phyloP scores from a whole-genome alignment of 1,284 basidiomycete genomes.

The Athelia psychrophila region DNA sequence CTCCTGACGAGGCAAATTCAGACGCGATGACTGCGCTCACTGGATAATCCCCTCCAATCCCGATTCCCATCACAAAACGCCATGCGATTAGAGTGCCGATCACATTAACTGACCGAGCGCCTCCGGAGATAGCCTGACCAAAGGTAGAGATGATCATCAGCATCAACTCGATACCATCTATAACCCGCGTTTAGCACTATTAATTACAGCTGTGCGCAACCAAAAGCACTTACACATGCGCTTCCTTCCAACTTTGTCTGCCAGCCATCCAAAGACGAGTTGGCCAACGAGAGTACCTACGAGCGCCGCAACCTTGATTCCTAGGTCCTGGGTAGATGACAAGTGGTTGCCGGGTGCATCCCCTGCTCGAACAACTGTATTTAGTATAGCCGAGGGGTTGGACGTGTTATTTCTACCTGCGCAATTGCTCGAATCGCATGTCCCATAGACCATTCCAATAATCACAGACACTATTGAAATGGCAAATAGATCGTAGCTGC shows the following conservation, averaged over 20 bases:
- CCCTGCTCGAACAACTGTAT: not conserved
- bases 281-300: conserved; percentile 62
- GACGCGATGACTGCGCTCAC: conserved; percentile 40
- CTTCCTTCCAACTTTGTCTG: conserved; percentile 55
- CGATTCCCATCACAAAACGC: conserved; percentile 52
- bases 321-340: conserved; percentile 62
- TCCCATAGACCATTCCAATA: conserved; percentile 75
- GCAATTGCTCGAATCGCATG: not conserved
- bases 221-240: conserved; percentile 34
- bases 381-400: not conserved
- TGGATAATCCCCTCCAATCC: conserved; percentile 53
- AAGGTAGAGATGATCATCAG: conserved; percentile 53
- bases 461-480: conserved; percentile 77
- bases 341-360: conserved; percentile 29
- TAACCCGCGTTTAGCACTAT: conserved; percentile 20
- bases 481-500: conserved; percentile 69
- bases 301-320: conserved; percentile 76
- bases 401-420: no score
- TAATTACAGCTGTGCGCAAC: not conserved
- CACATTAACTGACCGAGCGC: conserved; percentile 53
- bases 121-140: conserved; percentile 45
- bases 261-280: conserved; percentile 54
- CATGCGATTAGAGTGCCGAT: conserved; percentile 59
- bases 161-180: conserved; percentile 60
- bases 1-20: conserved; percentile 62